Evolutionary conservation across 1,139 yeast genomes (phyloP), one percentile per base, ranked within the genome.

Genomic region (Zygosaccharomyces pseudobailii): DNA sequence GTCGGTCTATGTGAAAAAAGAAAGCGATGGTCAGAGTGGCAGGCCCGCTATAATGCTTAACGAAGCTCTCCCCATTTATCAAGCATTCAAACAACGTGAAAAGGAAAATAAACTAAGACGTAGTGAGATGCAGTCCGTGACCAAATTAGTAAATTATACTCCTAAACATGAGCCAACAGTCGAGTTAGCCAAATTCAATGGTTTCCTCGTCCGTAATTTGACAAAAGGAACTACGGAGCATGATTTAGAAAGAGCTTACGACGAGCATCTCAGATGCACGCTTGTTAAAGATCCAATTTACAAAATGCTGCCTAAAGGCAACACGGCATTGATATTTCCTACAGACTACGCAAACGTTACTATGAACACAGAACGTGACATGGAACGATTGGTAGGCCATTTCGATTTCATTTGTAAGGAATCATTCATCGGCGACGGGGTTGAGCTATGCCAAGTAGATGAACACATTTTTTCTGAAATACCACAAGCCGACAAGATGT

Each of bases 1-100:
- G 53, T 78, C 84, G 10, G 90, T 87, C 0, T 83, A 78, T 51
- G 72, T 88, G 10, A 78, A 76, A 48, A 69, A 72, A 41, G 61
- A 56, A 5, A 62, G 48, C 53, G 47, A 49, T 8, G 62, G 80
- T 0, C 55, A 51, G 3, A 54, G 65, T 5, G 71, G 71, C 2
- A 57, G 55, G 30, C 65, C 74, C 32, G 47, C 55, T 2, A 50
- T 73, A 9, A 44, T 57, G 4, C 49, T 65, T 20, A 53, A 50
- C 21, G 74, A 70, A 40, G 69, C 71, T 1, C 42, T 59, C 19
- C 60, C 67, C 2, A 48, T 69, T 23, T 56, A 57, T 13, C 59
- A 63, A 38, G 55, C 62, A 2, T 57, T 61, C 36, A 57, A 58
- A 19, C 50, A 68, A 6, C 59, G 64, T 31, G 67, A 70, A 47